Evolutionary conservation across 1,139 yeast species (phyloP).

Genomic region (Pneumocystis sp.): DNA sequence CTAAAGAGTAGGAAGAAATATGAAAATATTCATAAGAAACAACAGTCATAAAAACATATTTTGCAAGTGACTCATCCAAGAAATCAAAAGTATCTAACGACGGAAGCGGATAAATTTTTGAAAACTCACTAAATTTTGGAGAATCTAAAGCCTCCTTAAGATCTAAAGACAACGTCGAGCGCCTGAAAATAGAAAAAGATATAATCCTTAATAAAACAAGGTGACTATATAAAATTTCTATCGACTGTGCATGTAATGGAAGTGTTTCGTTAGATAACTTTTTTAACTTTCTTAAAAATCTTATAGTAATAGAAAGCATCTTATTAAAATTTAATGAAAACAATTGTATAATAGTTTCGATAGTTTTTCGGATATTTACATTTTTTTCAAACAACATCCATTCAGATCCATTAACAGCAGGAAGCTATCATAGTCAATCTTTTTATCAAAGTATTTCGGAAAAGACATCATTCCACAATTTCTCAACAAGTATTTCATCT

Average conservation of each 20-base stretch:
- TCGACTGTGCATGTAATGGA: background rate
- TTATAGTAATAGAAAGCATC: background rate
- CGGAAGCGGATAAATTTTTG: background rate
- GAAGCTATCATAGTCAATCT: background rate
- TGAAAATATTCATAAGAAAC: background rate
- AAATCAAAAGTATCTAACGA: background rate
- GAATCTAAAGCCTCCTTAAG: background rate
- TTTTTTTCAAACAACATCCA: background rate
- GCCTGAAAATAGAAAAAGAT: too few relatives aligned
- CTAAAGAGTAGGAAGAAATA: background rate
- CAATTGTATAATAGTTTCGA: background rate
- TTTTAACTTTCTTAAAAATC: background rate
- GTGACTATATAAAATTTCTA: too few relatives aligned
- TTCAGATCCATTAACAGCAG: background rate
- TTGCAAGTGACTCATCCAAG: background rate
- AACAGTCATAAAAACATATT: background rate
- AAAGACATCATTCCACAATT: background rate
- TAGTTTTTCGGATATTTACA: background rate
- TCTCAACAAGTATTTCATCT: background rate
- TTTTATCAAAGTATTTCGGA: background rate
- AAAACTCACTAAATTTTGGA: background rate
- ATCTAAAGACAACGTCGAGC: background rate
- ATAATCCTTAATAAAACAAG: too few relatives aligned
- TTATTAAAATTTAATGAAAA: background rate
- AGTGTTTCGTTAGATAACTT: background rate